Conservation (phyloP, 345 rosid genomes). For the Toxicodendron radicans region DNA sequence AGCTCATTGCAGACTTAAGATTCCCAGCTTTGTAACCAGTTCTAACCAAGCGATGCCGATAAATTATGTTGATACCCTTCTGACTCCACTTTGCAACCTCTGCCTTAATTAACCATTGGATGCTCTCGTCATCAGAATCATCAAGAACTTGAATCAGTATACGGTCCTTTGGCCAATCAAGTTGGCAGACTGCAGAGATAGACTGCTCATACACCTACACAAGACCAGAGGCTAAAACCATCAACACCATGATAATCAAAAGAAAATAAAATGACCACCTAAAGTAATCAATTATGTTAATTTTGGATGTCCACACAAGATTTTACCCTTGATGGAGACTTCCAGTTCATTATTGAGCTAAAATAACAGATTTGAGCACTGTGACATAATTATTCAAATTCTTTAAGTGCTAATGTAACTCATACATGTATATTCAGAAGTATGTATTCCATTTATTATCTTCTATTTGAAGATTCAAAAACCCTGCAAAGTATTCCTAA, state of each 20-base stretch:
- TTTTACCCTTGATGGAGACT: neutral
- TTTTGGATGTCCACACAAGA: neutral
- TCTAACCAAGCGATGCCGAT: conserved; percentile 68
- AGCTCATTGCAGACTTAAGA: conserved; percentile 85
- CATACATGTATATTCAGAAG: neutral
- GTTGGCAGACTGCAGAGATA: conserved; percentile 78
- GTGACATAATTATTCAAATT: neutral
- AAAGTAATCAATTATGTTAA: neutral
- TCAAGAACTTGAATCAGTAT: conserved; percentile 77
- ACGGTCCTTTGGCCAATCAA: conserved; percentile 81
- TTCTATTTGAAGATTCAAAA: too few relatives aligned
- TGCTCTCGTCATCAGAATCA: conserved; percentile 70
- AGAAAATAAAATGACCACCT: neutral
- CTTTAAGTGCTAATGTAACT: neutral
- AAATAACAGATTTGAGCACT: conserved; percentile 17
- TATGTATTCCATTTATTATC: neutral
- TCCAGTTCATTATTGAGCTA: neutral
- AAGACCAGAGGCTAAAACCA: conserved; percentile 12
- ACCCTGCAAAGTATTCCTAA: neutral
- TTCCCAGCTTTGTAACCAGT: conserved; percentile 93
- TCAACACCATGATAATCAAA: conserved; percentile 14
- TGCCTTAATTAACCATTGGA: conserved; percentile 59
- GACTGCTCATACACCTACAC: conserved; percentile 79
- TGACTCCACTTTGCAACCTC: conserved; percentile 72
- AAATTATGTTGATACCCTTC: conserved; percentile 67